Percentiles rank a stretch among this genome's conserved stretches.
These are phyloP conservation scores for Diaporthe ampelina DNA, from an alignment of 2,329 filamentous ascomycete genomes.

Conservation along the genomic window DNA sequence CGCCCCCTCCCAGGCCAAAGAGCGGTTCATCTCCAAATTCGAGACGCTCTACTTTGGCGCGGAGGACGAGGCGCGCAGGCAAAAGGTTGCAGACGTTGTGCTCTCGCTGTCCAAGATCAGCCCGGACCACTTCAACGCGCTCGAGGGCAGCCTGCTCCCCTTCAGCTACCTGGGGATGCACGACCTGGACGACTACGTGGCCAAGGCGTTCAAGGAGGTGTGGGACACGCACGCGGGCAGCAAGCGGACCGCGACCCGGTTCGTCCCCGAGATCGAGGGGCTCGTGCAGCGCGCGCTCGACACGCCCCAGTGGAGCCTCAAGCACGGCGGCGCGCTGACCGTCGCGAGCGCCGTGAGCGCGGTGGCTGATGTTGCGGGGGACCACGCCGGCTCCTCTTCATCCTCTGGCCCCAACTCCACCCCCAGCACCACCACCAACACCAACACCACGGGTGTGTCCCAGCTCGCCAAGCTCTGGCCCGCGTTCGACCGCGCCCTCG, in stretches of 20 bases:
- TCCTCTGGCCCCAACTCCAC: not conserved
- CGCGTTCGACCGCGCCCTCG: slow-evolving; percentile 82
- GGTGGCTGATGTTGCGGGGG: slow-evolving; percentile 72
- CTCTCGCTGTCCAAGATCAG: slow-evolving; percentile 87
- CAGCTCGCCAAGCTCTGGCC: slow-evolving; percentile 82
- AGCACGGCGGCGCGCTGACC: slow-evolving; percentile 87
- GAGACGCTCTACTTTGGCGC: slow-evolving; percentile 84
- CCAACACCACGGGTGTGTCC: slow-evolving; percentile 50
- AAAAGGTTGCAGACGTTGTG: slow-evolving; percentile 86
- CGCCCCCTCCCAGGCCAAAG: slow-evolving; percentile 62
- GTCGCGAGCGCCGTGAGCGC: slow-evolving; percentile 80
- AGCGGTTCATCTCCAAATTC: slow-evolving; percentile 65
- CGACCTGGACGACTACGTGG: slow-evolving; percentile 84
- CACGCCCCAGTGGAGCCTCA: slow-evolving; percentile 89
- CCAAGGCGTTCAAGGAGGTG: slow-evolving; percentile 83
- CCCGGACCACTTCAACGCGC: slow-evolving; percentile 85
- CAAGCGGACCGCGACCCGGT: slow-evolving; percentile 83
- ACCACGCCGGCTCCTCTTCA: slow-evolving; percentile 58
- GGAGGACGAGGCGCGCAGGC: slow-evolving; percentile 81
- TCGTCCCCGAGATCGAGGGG: slow-evolving; percentile 83
- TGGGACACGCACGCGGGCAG: slow-evolving; percentile 95
- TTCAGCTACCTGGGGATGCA: slow-evolving; percentile 91
- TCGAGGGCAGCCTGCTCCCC: slow-evolving; percentile 82
- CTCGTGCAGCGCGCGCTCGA: slow-evolving; percentile 79
- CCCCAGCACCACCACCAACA: not conserved